Percentiles rank a stretch among this genome's conserved stretches.
Evolutionary conservation across 2,329 filamentous ascomycete genomes (phyloP).

Genomic region (Sclerotinia sclerotiorum): DNA sequence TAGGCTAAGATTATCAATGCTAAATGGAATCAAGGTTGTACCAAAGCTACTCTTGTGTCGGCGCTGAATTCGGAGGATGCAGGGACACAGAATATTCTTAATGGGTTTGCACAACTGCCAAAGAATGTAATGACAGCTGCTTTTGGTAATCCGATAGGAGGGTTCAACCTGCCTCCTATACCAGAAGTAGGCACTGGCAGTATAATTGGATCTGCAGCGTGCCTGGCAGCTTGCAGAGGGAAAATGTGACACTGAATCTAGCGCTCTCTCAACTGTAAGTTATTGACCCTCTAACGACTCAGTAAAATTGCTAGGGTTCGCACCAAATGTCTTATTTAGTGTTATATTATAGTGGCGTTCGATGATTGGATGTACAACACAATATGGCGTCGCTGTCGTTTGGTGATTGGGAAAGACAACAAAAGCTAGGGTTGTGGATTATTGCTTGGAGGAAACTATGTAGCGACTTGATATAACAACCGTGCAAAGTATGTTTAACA

Average conservation of each 20-base stretch:
- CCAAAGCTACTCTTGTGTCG: constrained; percentile 50
- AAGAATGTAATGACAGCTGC: constrained; percentile 46
- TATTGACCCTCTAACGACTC: not conserved
- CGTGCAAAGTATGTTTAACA: not conserved
- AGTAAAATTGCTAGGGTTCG: not conserved
- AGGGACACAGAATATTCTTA: constrained; percentile 51
- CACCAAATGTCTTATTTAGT: not conserved
- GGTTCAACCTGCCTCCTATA: constrained; percentile 32
- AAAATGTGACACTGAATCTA: not conserved
- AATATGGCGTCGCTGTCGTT: constrained; percentile 8
- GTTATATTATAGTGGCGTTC: not conserved
- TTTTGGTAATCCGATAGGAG: constrained; percentile 42
- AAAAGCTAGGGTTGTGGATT: not conserved
- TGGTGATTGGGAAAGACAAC: constrained; percentile 3
- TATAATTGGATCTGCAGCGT: constrained; percentile 44
- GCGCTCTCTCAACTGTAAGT: not conserved
- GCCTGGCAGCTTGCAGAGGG: constrained; percentile 37
- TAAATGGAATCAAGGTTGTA: constrained; percentile 43
- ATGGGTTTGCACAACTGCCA: constrained; percentile 46
- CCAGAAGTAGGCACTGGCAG: constrained; percentile 45
- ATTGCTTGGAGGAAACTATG: not conserved
- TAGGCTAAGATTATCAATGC: not conserved
- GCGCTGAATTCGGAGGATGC: constrained; percentile 51
- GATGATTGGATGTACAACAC: not conserved
- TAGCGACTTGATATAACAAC: not conserved